Evolutionary conservation across 2,329 filamentous ascomycete genomes (phyloP).

Genomic region (Paecilomyces variotii): DNA sequence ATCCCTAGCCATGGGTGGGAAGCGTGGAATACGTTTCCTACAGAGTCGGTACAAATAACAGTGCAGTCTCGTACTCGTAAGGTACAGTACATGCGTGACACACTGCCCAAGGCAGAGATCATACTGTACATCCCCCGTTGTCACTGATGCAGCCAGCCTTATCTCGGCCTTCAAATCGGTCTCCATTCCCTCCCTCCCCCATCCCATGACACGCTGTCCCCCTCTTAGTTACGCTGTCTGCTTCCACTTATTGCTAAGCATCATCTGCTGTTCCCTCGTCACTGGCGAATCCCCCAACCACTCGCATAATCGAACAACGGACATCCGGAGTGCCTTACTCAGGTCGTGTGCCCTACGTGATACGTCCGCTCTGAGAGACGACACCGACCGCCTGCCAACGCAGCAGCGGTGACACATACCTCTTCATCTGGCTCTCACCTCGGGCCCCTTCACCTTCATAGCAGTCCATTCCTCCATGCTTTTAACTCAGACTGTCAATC

Average conservation of each 20-base stretch:
- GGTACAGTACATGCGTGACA: neutral
- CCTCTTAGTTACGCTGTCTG: neutral
- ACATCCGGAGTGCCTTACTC: neutral
- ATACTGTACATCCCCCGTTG: neutral
- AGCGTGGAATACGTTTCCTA: neutral
- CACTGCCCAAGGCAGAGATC: neutral
- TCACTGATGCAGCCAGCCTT: neutral
- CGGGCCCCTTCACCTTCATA: neutral
- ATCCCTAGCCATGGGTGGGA: neutral
- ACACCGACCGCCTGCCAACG: neutral
- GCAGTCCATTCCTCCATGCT: constrained; percentile 11
- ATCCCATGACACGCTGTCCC: neutral
- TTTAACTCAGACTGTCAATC: constrained; percentile 26
- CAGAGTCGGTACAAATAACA: neutral
- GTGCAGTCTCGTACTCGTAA: neutral
- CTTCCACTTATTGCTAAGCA: neutral
- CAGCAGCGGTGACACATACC: neutral
- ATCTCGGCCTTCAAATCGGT: neutral
- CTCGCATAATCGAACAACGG: neutral
- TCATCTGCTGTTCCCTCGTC: neutral
- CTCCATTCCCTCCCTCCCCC: neutral
- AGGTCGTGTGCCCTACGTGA: neutral
- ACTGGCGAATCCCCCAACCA: neutral
- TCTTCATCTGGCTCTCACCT: neutral
- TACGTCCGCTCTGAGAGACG: neutral